These are phyloP conservation scores for Datura wrightii DNA, from an alignment of 257 asterid species.

Conservation along the genomic window DNA sequence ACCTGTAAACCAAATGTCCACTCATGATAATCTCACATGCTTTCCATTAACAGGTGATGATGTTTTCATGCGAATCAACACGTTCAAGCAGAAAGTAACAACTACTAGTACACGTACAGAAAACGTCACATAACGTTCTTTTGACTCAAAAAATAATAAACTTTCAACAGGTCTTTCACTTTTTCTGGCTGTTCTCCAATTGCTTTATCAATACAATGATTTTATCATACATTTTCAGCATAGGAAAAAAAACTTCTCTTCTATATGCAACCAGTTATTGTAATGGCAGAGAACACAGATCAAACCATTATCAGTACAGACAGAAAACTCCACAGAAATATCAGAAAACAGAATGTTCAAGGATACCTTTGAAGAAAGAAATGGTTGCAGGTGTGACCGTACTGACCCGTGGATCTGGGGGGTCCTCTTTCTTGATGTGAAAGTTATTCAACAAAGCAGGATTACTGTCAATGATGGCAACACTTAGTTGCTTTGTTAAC, in stretches of 20 bases:
- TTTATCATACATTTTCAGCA: slow-evolving; percentile 7
- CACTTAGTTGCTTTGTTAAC: slow-evolving; percentile 70
- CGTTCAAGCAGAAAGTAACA: neutral
- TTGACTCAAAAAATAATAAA: neutral
- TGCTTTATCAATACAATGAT: neutral
- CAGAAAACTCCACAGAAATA: slow-evolving; percentile 16
- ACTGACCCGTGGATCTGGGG: slow-evolving; percentile 97
- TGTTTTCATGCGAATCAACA: slow-evolving; percentile 18
- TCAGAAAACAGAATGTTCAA: slow-evolving; percentile 12
- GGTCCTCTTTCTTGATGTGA: slow-evolving; percentile 68
- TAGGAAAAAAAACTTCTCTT: neutral
- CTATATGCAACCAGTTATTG: neutral
- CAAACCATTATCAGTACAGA: neutral
- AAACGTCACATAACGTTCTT: neutral
- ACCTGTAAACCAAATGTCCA: slow-evolving; percentile 50
- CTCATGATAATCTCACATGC: slow-evolving; percentile 13
- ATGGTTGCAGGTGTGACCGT: slow-evolving; percentile 94
- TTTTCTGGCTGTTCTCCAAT: neutral
- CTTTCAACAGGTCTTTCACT: neutral
- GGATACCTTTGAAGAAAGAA: slow-evolving; percentile 75
- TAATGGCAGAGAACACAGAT: neutral
- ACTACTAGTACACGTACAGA: neutral
- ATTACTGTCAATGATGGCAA: slow-evolving; percentile 94
- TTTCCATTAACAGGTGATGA: neutral
- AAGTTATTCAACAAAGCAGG: slow-evolving; percentile 70